Evolutionary conservation across 352 stramenopile genomes (phyloP).

Genomic region (Phytophthora lateralis): DNA sequence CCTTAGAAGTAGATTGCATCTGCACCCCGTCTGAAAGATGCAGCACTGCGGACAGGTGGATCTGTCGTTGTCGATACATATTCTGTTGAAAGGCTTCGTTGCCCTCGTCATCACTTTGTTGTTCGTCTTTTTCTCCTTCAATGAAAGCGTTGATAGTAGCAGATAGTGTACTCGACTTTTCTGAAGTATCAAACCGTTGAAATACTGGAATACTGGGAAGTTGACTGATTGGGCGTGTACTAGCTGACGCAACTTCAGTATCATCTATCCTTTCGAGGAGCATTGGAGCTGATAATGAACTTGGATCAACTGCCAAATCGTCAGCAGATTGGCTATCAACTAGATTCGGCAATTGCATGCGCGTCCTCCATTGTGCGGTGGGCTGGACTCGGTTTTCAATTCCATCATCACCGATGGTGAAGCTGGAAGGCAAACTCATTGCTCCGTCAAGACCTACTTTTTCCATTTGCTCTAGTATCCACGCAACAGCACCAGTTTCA

Average conservation of each 20-base stretch:
- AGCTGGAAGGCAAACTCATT: conserved; percentile 1
- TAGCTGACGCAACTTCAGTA: neutral
- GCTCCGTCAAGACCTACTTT: conserved; percentile 42
- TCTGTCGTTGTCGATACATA: conserved; percentile 4
- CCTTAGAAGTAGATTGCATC: neutral
- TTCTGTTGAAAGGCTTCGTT: conserved; percentile 19
- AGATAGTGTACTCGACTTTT: neutral
- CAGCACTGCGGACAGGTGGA: neutral
- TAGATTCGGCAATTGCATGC: conserved; percentile 20
- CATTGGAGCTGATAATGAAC: neutral
- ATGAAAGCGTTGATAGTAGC: conserved; percentile 23
- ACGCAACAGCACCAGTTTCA: conserved; percentile 80
- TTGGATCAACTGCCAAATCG: conserved; percentile 5
- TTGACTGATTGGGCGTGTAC: conserved; percentile 5
- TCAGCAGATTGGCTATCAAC: conserved; percentile 21
- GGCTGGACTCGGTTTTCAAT: neutral
- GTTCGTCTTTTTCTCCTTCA: conserved; percentile 24
- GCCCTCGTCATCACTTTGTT: conserved; percentile 23
- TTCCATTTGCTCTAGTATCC: conserved; percentile 93
- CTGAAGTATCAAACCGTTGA: neutral
- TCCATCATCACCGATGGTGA: conserved; percentile 10
- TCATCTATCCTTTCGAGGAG: neutral
- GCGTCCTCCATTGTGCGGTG: conserved; percentile 9
- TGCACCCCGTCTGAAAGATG: neutral
- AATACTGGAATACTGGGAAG: neutral